phyloP scores from a whole-genome alignment of 2,329 filamentous ascomycete genomes.

The Fusarium pininemorale region DNA sequence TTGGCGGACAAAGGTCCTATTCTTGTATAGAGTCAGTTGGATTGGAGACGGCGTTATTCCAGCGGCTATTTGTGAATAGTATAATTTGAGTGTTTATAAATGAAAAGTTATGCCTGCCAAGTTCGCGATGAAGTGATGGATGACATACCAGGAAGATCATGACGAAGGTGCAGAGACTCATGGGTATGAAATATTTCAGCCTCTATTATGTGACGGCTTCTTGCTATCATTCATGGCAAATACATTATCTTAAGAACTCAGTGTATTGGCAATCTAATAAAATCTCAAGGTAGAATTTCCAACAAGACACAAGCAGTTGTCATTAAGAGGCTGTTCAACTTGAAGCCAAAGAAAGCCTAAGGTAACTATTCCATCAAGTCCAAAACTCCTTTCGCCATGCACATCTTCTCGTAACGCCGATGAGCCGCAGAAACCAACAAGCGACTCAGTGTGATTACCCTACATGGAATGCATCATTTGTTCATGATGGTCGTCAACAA shows the following conservation, averaged over 20 bases:
- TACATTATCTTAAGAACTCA: background rate
- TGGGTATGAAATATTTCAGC: background rate
- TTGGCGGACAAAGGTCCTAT: constrained; percentile 15
- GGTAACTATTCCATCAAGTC: background rate
- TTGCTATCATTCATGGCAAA: too few species aligned
- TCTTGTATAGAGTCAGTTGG: constrained; percentile 40
- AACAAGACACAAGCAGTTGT: constrained; percentile 4
- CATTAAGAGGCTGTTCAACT: constrained; percentile 19
- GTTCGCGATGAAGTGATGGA: background rate
- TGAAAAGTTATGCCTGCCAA: background rate
- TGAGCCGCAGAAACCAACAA: constrained; percentile 29
- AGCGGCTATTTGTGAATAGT: constrained; percentile 33
- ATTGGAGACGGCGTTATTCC: constrained; percentile 35
- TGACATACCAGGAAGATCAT: background rate
- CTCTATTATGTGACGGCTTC: background rate
- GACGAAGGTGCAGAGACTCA: background rate
- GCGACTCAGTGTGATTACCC: constrained; percentile 25
- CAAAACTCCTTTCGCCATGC: constrained; percentile 35
- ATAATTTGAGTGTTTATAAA: constrained; percentile 21
- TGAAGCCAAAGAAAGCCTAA: constrained; percentile 18
- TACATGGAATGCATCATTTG: constrained; percentile 42
- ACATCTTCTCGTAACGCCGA: constrained; percentile 37
- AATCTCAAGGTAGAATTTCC: background rate
- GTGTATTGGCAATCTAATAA: background rate
- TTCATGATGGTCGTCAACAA: constrained; percentile 39